Base-by-base conservation (phyloP, 257 asterid genomes). In the Lithospermum erythrorhizon region DNA sequence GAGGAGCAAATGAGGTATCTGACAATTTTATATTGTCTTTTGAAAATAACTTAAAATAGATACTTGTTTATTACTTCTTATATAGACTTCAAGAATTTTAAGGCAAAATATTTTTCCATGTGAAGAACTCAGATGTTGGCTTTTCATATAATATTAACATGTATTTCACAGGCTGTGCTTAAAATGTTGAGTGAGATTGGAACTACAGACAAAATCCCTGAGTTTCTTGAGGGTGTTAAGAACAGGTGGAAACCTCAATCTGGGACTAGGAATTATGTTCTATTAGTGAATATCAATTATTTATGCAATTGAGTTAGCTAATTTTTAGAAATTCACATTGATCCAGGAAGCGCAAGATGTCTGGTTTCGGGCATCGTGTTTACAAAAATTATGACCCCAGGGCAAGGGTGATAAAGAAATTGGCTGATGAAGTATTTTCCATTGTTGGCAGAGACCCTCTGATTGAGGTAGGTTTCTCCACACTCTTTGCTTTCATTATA, bases 301-400 rank as follows among this genome's bases (percentile, higher is more conserved):
- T 41, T 17, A 11, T 41, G 17, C 14, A 11, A 41, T 41, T 11
- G 49, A 41, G 45, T 35, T 27, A 7, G 11, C 45, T 35, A 21
- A 55, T 61, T 64, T 49, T 58, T 24, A 49, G 53, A 24, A 52
- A 25, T 69, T 58, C 32, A 48, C 22, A 53, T 29, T 48, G 65
- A 56, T 72, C n/a, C 59, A 93, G 99, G 91, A 93, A 81, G 75
- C 94, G 94, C 58, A 93, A 93, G 82, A 89, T 93, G 99, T 93
- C 99, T 68, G 99, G 99, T 56, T 93, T 93, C 65, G 99, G 99
- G 53, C 99, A 93, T 78, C 99, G 99, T 64, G 99, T 93, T 56
- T 93, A 93, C 84, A 93, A 93, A 69, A 89, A 89, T 71, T 93
- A 93, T 72, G 99, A 93, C 69, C 99, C 99, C 19, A 83, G 99